phyloP scores from a whole-genome alignment of 179 eudicot species.

The Silene noctiflora region DNA sequence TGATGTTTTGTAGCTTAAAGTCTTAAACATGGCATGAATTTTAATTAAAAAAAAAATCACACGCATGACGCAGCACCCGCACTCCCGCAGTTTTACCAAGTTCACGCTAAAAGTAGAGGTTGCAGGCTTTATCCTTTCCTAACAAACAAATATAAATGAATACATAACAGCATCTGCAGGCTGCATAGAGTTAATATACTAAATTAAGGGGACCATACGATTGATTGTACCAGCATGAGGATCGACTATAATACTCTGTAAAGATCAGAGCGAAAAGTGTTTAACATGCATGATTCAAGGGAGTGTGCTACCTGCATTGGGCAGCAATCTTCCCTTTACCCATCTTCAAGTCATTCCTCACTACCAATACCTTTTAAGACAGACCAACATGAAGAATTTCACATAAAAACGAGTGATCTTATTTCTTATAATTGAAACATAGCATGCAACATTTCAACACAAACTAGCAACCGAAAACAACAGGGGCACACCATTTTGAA shows the following conservation, averaged over 20 bases:
- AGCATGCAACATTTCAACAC: slow-evolving; percentile 2
- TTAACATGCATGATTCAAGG: slow-evolving; percentile 1
- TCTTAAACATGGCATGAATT: neutral
- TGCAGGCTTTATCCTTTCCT: no score
- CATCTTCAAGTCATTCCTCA: slow-evolving; percentile 98
- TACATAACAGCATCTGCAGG: no score
- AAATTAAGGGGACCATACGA: neutral
- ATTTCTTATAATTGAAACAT: neutral
- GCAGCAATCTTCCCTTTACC: slow-evolving; percentile 99
- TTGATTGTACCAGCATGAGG: neutral
- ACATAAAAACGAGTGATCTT: neutral
- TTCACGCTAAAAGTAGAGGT: neutral
- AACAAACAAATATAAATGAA: no score
- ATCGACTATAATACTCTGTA: neutral
- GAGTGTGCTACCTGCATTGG: slow-evolving; percentile 74
- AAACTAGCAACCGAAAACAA: neutral
- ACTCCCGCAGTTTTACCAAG: neutral
- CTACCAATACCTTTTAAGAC: slow-evolving; percentile 80
- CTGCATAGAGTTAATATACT: neutral
- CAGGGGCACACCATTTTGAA: slow-evolving; percentile 64
- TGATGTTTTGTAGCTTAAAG: neutral
- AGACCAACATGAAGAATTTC: neutral
- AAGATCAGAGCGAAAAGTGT: no score
- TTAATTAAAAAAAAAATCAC: neutral
- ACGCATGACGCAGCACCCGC: no score